Conservation (phyloP, 2,329 filamentous ascomycete species). For the Colletotrichum falcatum region DNA sequence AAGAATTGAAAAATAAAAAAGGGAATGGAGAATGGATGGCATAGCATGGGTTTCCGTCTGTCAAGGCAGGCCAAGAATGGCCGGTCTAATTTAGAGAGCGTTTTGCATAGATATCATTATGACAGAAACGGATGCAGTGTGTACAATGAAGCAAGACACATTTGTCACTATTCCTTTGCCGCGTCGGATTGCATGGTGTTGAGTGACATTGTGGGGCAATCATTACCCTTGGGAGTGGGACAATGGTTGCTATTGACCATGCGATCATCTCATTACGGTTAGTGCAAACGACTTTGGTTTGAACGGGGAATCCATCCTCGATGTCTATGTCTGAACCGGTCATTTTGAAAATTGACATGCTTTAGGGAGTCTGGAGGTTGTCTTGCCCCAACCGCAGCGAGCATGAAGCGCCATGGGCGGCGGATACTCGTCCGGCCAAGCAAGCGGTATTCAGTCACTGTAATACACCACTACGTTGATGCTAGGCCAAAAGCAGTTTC, state of each 20-base stretch:
- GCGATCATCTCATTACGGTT: too few relatives aligned
- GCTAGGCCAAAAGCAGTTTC: too few relatives aligned
- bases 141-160: neutral
- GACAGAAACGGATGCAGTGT: neutral
- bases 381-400: too few relatives aligned
- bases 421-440: neutral
- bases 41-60: slow-evolving; percentile 27
- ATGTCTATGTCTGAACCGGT: neutral
- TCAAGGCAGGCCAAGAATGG: neutral
- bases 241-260: too few relatives aligned
- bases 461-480: neutral
- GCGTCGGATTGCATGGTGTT: too few relatives aligned
- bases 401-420: too few relatives aligned
- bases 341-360: too few relatives aligned
- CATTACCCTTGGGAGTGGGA: neutral
- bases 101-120: slow-evolving; percentile 36
- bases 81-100: neutral
- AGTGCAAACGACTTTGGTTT: too few relatives aligned
- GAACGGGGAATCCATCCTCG: too few relatives aligned
- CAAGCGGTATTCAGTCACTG: too few relatives aligned
- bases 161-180: neutral
- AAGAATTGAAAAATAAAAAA: slow-evolving; percentile 6
- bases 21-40: slow-evolving; percentile 14
- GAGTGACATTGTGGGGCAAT: neutral
- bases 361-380: too few relatives aligned